Evolutionary conservation across 306 rosid species (phyloP), one percentile per base, ranked within the genome.

Genomic region (Vachellia pachyceras): DNA sequence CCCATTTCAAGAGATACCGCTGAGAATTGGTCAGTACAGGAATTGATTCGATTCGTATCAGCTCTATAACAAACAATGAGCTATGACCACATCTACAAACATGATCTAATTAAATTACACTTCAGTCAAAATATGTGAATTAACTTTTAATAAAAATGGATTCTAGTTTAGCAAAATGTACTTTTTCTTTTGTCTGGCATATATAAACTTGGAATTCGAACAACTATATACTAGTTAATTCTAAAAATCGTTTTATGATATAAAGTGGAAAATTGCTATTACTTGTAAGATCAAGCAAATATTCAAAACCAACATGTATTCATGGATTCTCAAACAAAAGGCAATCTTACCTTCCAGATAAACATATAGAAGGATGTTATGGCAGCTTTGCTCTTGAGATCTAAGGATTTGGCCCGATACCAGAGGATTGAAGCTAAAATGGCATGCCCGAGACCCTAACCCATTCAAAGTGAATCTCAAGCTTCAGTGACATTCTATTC

Each of bases 351-450:
- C 99, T 91, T 91, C 98, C 99, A 95, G 83, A 95, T 93, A 73
- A 95, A 91, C 99, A 95, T 95, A 86, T 95, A 95, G 80, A 93
- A 95, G 58, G 97, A 86, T 68, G 99, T 90, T 76, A 95, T 89
- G 68, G 93, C 92, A 78, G 90, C 90, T 90, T 95, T 95, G 91
- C 87, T 95, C 71, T 74, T 80, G 76, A 95, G 86, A 88, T 95
- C 94, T 69, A 92, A 92, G n/a, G 92, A 88, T 86, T 90, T 93
- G 81, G 99, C 98, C 42, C 57, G 93, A 82, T 37, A 85, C 93
- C 92, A 90, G 47, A 95, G 99, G 45, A 90, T 1, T 25, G 75
- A 80, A 80, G 92, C 99, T 83, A 93, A 85, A 76, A 79, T 73
- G 40, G 83, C 83, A 77, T 93, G 99, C 80, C 98, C 98, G 75